A percentile compares a stretch with the other conserved stretches of the same genome.
Evolutionary conservation across 1,139 yeast genomes (phyloP).

Genomic region (Debaryomyces subglobosus): DNA sequence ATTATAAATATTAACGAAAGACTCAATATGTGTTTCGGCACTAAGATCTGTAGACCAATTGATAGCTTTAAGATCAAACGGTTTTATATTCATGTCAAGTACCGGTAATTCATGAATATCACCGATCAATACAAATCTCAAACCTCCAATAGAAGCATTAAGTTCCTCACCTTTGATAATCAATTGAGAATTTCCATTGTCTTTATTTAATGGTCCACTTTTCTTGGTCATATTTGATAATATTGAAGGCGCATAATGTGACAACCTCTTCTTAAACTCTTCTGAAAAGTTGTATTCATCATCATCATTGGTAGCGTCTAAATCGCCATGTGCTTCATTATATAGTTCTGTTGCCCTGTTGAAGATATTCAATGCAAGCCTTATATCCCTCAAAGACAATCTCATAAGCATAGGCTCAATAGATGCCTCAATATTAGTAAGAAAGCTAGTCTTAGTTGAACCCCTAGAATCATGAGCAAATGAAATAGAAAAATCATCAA

Average conservation of each 20-base stretch:
- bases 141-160: slow-evolving; percentile 73
- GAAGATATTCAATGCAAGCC: slow-evolving; percentile 74
- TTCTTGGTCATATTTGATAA: slow-evolving; percentile 36
- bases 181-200: slow-evolving; percentile 29
- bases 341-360: slow-evolving; percentile 69
- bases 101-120: slow-evolving; percentile 94
- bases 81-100: slow-evolving; percentile 74
- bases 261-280: slow-evolving; percentile 58
- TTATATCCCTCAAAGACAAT: slow-evolving; percentile 83
- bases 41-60: slow-evolving; percentile 91
- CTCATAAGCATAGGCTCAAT: slow-evolving; percentile 82
- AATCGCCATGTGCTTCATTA: slow-evolving; percentile 29
- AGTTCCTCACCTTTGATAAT: slow-evolving; percentile 73
- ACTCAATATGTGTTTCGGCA: slow-evolving; percentile 70
- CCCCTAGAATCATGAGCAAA: slow-evolving; percentile 74
- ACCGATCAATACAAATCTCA: slow-evolving; percentile 86
- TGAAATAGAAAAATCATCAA: slow-evolving; percentile 88
- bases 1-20: slow-evolving; percentile 80
- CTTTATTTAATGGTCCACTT: slow-evolving; percentile 8
- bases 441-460: slow-evolving; percentile 55
- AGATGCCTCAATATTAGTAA: slow-evolving; percentile 69
- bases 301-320: slow-evolving; percentile 17
- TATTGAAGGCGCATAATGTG: slow-evolving; percentile 71
- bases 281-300: slow-evolving; percentile 53
- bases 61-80: slow-evolving; percentile 70